These are phyloP conservation scores for Marasmius sp. DNA, from an alignment of 1,284 basidiomycete species.

Conservation along the genomic window DNA sequence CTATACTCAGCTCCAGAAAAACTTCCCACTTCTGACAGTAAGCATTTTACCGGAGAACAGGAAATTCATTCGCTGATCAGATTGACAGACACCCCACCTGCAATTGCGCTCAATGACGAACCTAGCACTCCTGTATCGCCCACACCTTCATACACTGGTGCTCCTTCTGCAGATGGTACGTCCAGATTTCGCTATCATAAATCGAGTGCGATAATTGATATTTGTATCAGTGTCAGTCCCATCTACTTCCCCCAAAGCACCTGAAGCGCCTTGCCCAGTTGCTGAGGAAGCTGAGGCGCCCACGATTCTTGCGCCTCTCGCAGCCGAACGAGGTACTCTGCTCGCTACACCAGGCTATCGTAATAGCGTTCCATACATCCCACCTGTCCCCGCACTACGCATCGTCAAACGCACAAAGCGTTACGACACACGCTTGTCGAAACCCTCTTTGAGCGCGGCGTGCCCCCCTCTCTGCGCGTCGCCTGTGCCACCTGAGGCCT, in stretches of 20 bases:
- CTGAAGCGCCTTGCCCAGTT: not conserved
- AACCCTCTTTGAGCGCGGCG: not conserved
- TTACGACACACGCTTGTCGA: not conserved
- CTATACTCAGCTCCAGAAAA: not conserved
- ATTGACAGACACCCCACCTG: not conserved
- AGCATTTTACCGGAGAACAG: not conserved
- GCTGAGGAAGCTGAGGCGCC: no score
- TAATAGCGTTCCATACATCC: not conserved
- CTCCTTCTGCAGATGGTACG: not conserved
- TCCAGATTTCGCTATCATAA: not conserved
- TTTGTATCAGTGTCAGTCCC: not conserved
- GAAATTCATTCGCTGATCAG: not conserved
- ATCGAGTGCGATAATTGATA: not conserved
- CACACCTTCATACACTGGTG: not conserved
- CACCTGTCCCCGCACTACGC: conserved; percentile 41
- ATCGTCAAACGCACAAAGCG: conserved; percentile 43
- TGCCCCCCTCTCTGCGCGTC: not conserved
- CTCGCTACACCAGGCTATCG: not conserved
- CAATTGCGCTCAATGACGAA: not conserved
- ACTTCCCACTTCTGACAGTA: not conserved
- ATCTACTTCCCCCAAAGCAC: not conserved
- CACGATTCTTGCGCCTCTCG: not conserved
- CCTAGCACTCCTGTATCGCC: not conserved
- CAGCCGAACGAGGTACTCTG: not conserved
- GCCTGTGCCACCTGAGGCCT: not conserved